These are phyloP conservation scores for Solanum acaule DNA, from an alignment of 257 asterid species.

Conservation along the genomic window DNA sequence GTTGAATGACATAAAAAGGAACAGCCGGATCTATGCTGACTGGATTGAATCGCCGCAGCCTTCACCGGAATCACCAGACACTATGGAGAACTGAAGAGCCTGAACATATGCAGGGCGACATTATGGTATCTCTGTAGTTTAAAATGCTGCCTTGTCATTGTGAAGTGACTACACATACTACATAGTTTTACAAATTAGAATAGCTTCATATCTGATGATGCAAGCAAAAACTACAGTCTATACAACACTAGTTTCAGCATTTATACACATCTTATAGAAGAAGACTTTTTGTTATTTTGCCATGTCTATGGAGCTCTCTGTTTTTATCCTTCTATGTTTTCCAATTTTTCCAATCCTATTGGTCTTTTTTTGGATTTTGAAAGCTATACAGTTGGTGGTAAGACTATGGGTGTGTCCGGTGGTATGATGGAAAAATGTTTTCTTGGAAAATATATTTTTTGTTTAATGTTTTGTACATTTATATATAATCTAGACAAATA, in stretches of 20 bases:
- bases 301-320: neutral
- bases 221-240: neutral
- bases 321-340: neutral
- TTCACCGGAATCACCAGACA: neutral
- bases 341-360: neutral
- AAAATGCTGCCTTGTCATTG: neutral
- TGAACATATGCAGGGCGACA: neutral
- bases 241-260: neutral
- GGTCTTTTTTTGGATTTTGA: neutral
- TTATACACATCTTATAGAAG: neutral
- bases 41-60: constrained; percentile 19
- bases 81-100: neutral
- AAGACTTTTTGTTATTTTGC: neutral
- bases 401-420: neutral
- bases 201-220: too few relatives aligned
- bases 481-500: neutral
- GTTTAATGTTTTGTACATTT: neutral
- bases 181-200: neutral
- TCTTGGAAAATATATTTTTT: neutral
- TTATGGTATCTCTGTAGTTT: neutral
- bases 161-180: neutral
- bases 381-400: neutral
- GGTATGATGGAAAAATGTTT: neutral
- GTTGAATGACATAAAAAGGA: constrained; percentile 18
- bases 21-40: constrained; percentile 38